Base-by-base conservation (phyloP, 371 early-diverging fungal genomes). In the Rhizopus arrhizus region DNA sequence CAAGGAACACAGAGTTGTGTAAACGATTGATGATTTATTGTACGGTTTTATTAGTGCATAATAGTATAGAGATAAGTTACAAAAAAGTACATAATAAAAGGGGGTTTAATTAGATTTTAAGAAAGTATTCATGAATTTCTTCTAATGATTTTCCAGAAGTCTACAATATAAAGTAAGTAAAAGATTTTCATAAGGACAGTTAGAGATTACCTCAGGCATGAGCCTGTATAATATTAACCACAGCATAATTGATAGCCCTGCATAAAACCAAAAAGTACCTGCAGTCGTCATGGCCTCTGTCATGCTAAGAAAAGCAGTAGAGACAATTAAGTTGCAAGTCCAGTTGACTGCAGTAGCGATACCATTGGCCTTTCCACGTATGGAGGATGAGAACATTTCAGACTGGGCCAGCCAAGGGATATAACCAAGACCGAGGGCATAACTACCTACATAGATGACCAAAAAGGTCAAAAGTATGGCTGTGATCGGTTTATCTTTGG, bases 311-410 rank as follows among this genome's bases (percentile, higher is more conserved):
- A 86, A 89, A 3, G 82, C 68, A 3, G 84, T 64, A 2, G 84
- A 75, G 11, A 87, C 75, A 12, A 81, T 57, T 61, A 86, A 65
- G 56, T 87, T 89, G 45, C 82, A 80, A 2, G 78, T 66, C 85
- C 86, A 89, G 54, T 89, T 89, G 36, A 75, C 78, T n/a, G 81
- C 85, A 38, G 87, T 87, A 3, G 85, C 80, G 53, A 86, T 68
- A 40, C 87, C 89, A 36, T 81, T 84, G 3, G 84, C 86, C 57
- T 83, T 80, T 36, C 86, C 85, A 38, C 86, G 80, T 38, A 85
- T 71, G n/a, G 78, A 68, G 42, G 82, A 75, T 5, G 84, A 73
- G 53, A 88, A 86, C 40, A 86, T 65, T 63, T 88, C 89, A 41
- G 83, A 80, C 58, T 86, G 85, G 22, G 84, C 77, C 28, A 86